Percentiles rank a stretch among this genome's conserved stretches.
Conservation (phyloP, 2,329 filamentous ascomycete genomes). For the Monosporascus cannonballus region DNA sequence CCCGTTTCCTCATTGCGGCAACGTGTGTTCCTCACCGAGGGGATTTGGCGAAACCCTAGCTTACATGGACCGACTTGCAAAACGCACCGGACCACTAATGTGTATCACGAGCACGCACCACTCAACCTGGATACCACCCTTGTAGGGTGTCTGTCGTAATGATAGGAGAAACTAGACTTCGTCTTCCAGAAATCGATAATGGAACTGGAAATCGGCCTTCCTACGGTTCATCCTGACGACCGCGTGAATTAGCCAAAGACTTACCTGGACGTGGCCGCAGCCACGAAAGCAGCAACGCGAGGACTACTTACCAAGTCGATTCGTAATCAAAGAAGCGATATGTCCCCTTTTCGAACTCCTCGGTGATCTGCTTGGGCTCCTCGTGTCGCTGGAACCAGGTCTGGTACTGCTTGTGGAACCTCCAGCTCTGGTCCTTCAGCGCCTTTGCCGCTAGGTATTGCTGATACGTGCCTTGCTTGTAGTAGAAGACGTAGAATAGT, state of each 20-base stretch:
- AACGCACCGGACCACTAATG: too few species aligned
- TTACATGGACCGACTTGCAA: too few species aligned
- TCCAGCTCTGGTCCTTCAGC: slow-evolving; percentile 97
- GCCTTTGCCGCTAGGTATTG: slow-evolving; percentile 94
- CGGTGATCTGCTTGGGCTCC: slow-evolving; percentile 96
- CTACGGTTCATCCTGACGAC: neutral
- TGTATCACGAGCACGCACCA: too few species aligned
- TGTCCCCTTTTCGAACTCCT: slow-evolving; percentile 97
- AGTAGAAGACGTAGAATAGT: slow-evolving; percentile 98
- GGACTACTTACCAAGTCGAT: slow-evolving; percentile 77
- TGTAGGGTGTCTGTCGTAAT: too few species aligned
- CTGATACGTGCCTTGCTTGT: slow-evolving; percentile 92
- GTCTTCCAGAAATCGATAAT: neutral
- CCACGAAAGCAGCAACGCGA: slow-evolving; percentile 1
- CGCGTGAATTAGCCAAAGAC: neutral
- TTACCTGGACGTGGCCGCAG: neutral
- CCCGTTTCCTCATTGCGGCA: neutral
- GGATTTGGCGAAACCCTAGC: too few species aligned
- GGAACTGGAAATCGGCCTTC: slow-evolving; percentile 1
- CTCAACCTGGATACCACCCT: too few species aligned
- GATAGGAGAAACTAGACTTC: neutral
- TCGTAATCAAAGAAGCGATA: slow-evolving; percentile 99
- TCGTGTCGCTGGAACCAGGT: slow-evolving; percentile 99
- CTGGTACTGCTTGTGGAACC: slow-evolving; percentile 99
- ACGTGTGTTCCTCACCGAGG: neutral